Percentiles rank a stretch among this genome's conserved stretches.
Evolutionary conservation across 306 rosid genomes (phyloP).

Genomic region (Casuarina glauca): DNA sequence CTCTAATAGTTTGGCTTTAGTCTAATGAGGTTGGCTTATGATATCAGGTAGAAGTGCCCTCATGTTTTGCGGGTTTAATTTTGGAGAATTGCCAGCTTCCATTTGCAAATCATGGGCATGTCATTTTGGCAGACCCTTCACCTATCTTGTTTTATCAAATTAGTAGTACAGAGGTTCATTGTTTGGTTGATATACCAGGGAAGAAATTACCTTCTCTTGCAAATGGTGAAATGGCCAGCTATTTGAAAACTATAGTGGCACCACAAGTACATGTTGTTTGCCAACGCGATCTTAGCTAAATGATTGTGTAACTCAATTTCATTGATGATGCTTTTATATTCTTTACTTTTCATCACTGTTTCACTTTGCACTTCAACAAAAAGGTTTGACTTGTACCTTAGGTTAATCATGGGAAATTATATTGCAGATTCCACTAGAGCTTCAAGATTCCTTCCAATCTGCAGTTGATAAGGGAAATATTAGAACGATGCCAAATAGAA

Average conservation of each 20-base stretch:
- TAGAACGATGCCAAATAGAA: conserved; percentile 55
- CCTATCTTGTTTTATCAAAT: conserved; percentile 58
- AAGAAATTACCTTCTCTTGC: conserved; percentile 46
- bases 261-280: conserved; percentile 48
- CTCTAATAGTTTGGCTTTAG: conserved; percentile 8
- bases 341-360: background rate
- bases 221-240: conserved; percentile 50
- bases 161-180: conserved; percentile 54
- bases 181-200: conserved; percentile 64
- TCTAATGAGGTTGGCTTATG: background rate
- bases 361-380: background rate
- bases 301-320: background rate
- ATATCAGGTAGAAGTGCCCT: conserved; percentile 50
- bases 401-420: conserved; percentile 12
- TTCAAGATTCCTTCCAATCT: conserved; percentile 50
- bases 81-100: conserved; percentile 63
- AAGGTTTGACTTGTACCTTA: conserved; percentile 11
- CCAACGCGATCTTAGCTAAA: background rate
- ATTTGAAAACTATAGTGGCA: conserved; percentile 51
- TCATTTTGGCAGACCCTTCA: conserved; percentile 58
- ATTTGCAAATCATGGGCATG: conserved; percentile 57
- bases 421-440: conserved; percentile 49
- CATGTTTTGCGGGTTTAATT: conserved; percentile 54
- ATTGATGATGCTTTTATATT: background rate
- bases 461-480: conserved; percentile 51